A percentile compares a stretch with the other conserved stretches of the same genome.
phyloP scores from a whole-genome alignment of 2,329 filamentous ascomycete species.

The Herpotrichia juniperi region DNA sequence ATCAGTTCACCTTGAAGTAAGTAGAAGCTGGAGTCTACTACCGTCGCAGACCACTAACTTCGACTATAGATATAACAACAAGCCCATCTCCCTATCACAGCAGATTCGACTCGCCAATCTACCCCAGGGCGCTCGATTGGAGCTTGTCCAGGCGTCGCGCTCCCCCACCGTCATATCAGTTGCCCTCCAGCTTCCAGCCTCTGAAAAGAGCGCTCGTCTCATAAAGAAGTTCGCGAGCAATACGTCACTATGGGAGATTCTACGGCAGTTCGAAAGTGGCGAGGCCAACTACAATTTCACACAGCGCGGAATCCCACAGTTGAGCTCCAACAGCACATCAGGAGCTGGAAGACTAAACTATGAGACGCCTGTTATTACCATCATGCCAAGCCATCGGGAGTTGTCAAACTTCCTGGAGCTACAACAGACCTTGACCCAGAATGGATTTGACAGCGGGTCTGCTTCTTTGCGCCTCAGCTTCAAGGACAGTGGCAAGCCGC shows the following conservation, averaged over 20 bases:
- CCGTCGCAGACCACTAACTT: slow-evolving; percentile 17
- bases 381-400: slow-evolving; percentile 74
- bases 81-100: slow-evolving; percentile 81
- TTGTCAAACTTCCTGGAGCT: slow-evolving; percentile 78
- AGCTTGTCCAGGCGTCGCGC: slow-evolving; percentile 85
- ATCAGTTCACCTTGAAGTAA: slow-evolving; percentile 83
- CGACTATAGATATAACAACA: slow-evolving; percentile 66
- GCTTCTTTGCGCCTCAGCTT: slow-evolving; percentile 80
- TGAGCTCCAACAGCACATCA: slow-evolving; percentile 57
- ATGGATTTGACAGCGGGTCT: slow-evolving; percentile 86
- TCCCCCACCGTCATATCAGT: slow-evolving; percentile 86
- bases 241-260: slow-evolving; percentile 84
- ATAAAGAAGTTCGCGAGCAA: slow-evolving; percentile 87
- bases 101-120: slow-evolving; percentile 85
- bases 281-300: slow-evolving; percentile 73
- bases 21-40: slow-evolving; percentile 23
- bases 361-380: slow-evolving; percentile 81
- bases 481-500: slow-evolving; percentile 73
- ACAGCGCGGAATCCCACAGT: slow-evolving; percentile 74
- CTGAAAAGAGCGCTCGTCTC: slow-evolving; percentile 74
- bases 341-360: slow-evolving; percentile 81
- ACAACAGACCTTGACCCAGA: slow-evolving; percentile 84
- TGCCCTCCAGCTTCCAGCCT: slow-evolving; percentile 81
- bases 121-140: slow-evolving; percentile 83
- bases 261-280: slow-evolving; percentile 84